A percentile compares a stretch with the other conserved stretches of the same genome.
phyloP scores from a whole-genome alignment of 768 basidiomycete genomes.

The Candolleomyces efflorescens region DNA sequence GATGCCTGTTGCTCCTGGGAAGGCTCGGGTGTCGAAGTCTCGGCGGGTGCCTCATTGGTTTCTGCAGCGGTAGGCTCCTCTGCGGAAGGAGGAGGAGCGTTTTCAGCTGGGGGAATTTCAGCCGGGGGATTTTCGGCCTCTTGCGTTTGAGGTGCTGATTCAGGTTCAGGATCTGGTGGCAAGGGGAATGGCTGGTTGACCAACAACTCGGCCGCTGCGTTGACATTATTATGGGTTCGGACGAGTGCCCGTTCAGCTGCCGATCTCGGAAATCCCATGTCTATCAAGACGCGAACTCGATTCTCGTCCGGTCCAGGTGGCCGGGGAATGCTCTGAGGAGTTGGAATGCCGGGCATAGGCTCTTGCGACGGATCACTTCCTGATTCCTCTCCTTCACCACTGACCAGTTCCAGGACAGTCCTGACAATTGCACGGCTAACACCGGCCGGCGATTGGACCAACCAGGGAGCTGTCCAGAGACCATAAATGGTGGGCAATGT shows the following conservation, averaged over 20 bases:
- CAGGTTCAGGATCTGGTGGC: constrained; percentile 59
- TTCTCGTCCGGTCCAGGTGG: constrained; percentile 65
- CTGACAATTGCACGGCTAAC: constrained; percentile 74
- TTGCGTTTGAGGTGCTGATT: constrained; percentile 15
- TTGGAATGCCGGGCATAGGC: not conserved
- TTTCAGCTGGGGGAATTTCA: constrained; percentile 24
- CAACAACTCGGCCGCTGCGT: constrained; percentile 82
- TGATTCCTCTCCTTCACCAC: constrained; percentile 75
- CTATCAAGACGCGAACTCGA: constrained; percentile 77
- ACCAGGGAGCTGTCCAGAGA: constrained; percentile 85
- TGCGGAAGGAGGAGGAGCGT: not conserved
- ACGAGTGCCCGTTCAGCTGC: constrained; percentile 81
- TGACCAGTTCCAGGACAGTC: constrained; percentile 74
- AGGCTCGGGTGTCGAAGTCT: constrained; percentile 5
- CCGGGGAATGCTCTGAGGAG: constrained; percentile 25
- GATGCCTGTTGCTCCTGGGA: not conserved
- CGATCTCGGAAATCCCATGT: constrained; percentile 96
- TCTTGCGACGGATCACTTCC: constrained; percentile 41
- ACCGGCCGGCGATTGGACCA: constrained; percentile 67
- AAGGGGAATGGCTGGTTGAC: constrained; percentile 78
- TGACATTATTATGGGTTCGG: constrained; percentile 85
- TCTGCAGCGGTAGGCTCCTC: constrained; percentile 9
- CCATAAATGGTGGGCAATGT: constrained; percentile 61
- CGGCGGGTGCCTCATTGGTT: not conserved
- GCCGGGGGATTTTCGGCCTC: constrained; percentile 17